Evolutionary conservation across 2,329 filamentous ascomycete genomes (phyloP), one percentile per base, ranked within the genome.

Genomic region (Aspergillus japonicus): DNA sequence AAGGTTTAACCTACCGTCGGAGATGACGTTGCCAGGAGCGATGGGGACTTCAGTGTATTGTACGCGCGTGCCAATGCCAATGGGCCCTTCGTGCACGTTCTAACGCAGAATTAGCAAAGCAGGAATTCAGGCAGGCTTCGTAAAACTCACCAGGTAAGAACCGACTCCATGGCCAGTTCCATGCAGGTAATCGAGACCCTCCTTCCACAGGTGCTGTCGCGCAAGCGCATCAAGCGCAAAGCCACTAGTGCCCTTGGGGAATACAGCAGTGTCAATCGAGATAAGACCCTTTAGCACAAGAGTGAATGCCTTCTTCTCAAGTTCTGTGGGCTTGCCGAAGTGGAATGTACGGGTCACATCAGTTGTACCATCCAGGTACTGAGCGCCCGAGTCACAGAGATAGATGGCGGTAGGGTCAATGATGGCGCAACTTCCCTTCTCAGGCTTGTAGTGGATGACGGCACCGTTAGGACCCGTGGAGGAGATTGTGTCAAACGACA

Each of bases 71-170:
- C 95, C 95, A 62, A 99, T 96, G 21, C 95, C 95, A 62, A 99
- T 96, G 1, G 95, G 95, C 0, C 95, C 95, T 78, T 99, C 95
- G 73, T 99, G 95, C 0, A 99, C 95, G 67, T 99, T 99, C 70
- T 81, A 56, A 2, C 48, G 33, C 39, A 21, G 50, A 26, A 33
- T 58, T 73, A 63, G 50, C 68, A 71, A 63, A 60, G 52, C 42
- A 23, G 11, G 14, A 3, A 39, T 14, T 21, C 4, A 39, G 14
- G 11, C 21, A 60, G 12, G 11, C 11, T 31, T 47, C 14, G 31
- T 21, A 12, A 2, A 47, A 42, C 61, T 66, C 72, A 80, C 79
- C 66, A 99, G 80, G 77, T 89, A 99, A 1, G 92, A 96, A 29
- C 95, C 95, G 39, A 99, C 90, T 48, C 95, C 95, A 73, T 99